Evolutionary conservation across 2,329 filamentous ascomycete species (phyloP), one percentile per base, ranked within the genome.

Genomic region (Fusarium algeriense): DNA sequence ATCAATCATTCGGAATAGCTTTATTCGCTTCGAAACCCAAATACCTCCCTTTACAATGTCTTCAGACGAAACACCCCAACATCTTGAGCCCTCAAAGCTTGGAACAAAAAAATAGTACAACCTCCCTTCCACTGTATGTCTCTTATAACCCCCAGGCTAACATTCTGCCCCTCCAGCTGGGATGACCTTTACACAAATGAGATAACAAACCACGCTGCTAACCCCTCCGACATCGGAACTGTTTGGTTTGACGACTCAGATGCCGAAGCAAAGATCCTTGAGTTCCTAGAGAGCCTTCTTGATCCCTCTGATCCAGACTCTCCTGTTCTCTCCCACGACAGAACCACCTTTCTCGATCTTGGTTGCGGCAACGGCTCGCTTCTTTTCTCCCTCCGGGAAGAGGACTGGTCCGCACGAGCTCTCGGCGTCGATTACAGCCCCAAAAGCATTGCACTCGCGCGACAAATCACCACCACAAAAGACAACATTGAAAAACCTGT

Each of bases 181-280:
- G 91, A 95, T 80, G 83, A 83, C 23, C 88, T 93, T 70, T 96
- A 97, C 84, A 84, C 86, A 2, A 86, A 84, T 73, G 92, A 96
- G 81, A 85, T 94, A 57, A 80, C 83, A 66, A 95, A 96, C 82
- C 89, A 95, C 81, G 83, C 88, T 58, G 81, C 88, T 69, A 90
- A 97, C 82, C 89, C 93, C 13, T 82, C 88, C 61, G 93, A 97
- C 84, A 92, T 92, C 65, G 95, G 95, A 73, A 97, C 94, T 34
- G 90, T 96, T 76, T 99, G 96, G 96, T 99, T 99, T 87, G 92
- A 94, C 80, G 96, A 98, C 83, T 93, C 94, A 35, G 90, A 92
- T 77, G 96, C 96, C 68, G 93, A 97, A 78, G 86, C 90, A 69
- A 95, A 95, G 78, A 90, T 97, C 65, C 82, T 97, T 28, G 80